Evolutionary conservation across 2,329 filamentous ascomycete genomes (phyloP).

Genomic region (Diaporthe citri): DNA sequence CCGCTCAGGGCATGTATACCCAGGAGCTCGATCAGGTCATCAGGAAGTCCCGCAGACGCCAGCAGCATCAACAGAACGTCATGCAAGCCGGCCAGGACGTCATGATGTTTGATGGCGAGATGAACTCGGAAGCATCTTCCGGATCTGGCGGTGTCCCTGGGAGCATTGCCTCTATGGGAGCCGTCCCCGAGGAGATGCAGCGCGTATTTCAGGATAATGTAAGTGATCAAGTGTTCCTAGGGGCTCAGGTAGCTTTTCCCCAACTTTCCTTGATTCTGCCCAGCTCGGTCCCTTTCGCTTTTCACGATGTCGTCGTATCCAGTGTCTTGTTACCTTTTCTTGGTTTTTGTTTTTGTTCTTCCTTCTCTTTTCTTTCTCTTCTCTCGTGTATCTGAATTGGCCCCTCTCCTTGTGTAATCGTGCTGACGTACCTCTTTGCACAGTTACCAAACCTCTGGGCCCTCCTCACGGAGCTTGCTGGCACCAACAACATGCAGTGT

Average conservation of each 20-base stretch:
- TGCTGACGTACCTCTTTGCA: neutral
- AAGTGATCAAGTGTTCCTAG: conserved; percentile 24
- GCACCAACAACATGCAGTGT: conserved; percentile 20
- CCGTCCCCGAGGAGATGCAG: conserved; percentile 14
- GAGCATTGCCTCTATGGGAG: neutral
- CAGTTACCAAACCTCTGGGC: conserved; percentile 18
- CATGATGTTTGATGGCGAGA: conserved; percentile 19
- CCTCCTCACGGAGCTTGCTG: conserved; percentile 12
- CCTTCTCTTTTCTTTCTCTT: neutral
- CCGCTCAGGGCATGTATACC: conserved; percentile 9
- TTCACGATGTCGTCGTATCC: neutral
- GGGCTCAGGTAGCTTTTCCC: conserved; percentile 23
- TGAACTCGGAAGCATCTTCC: conserved; percentile 10
- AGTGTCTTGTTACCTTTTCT: neutral
- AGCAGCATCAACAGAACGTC: conserved; percentile 14
- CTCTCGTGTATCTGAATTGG: too few species aligned
- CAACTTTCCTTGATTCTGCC: neutral
- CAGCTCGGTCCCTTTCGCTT: neutral
- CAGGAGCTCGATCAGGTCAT: conserved; percentile 25
- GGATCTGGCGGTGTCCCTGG: neutral
- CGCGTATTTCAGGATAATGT: conserved; percentile 25
- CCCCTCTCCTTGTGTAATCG: neutral
- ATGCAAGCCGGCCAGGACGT: conserved; percentile 5
- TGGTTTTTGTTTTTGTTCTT: too few species aligned
- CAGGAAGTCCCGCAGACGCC: conserved; percentile 3